Base-by-base conservation (phyloP, 2,329 filamentous ascomycete genomes). In the Teratosphaeria pseudoeucalypti region DNA sequence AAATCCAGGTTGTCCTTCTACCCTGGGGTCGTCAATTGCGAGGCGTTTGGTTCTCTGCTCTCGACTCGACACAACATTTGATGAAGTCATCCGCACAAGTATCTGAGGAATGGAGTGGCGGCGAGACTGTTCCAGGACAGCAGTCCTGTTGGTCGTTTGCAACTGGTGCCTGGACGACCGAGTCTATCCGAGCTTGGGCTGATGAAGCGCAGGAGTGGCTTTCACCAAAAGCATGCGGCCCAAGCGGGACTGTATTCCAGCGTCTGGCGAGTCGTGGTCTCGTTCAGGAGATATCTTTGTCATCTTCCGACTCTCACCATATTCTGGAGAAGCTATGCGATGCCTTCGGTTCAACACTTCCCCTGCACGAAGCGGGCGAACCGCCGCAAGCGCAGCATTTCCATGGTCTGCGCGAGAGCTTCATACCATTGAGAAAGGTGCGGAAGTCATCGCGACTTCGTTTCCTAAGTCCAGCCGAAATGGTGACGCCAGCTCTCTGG, bases 401-500 rank as follows among this genome's bases (percentile, higher is more conserved):
- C 57, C 75, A 85, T 23, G 88, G 85, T 6, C 77, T 92, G 19
- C 80, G 82, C 58, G 85, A 87, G 52, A 74, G 82, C 0, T 90
- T 88, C 81, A 81, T 92, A n/a, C 89, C 89, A 5, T 76, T 92
- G 19, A 83, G 88, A 56, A 92, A 92, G 71, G 76, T 90, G 2
- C 83, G 88, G 69, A 90, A 87, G 68, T 86, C 90, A 60, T 85
- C 86, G 0, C 82, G 84, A 29, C 78, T 92, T 6, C 83, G 84
- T 1, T 91, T 91, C 65, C 77, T 92, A 11, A 82, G 81, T 6
- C 84, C 84, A 1, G 78, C 83, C 1, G 89, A 92, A 70, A 88
- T 92, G 84, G 74, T 88, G 43, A 90, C 86, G 0, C 83, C 87
- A 0, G 81, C 85, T 1, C 73, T 85, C 2, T 92, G 89, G 89